phyloP scores from a whole-genome alignment of 148 eudicot genomes.

The Vaccinium corymbosum region DNA sequence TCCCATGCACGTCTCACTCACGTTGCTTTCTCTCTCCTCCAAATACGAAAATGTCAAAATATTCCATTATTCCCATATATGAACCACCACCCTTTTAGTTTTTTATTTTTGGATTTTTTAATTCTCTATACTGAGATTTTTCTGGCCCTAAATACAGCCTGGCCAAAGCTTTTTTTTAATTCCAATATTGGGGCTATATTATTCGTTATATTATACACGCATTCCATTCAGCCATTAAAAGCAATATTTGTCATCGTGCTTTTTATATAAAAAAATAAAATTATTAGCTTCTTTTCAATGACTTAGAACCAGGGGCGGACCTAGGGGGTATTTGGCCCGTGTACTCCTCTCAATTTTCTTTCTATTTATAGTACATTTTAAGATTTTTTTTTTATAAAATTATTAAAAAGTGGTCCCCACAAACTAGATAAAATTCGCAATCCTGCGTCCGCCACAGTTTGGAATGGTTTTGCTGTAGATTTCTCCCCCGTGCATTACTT shows the following conservation, averaged over 20 bases:
- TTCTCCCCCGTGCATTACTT: constrained; percentile 38
- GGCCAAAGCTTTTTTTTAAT: not conserved
- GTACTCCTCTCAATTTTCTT: too few relatives aligned
- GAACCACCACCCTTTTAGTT: not conserved
- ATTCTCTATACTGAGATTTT: not conserved
- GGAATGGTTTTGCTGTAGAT: constrained; percentile 27
- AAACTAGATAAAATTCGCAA: too few relatives aligned
- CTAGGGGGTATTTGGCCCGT: too few relatives aligned
- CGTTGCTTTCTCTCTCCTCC: constrained; percentile 20
- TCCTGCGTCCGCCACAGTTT: too few relatives aligned
- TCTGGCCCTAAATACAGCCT: not conserved
- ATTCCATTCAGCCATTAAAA: constrained; percentile 12
- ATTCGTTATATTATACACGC: constrained; percentile 1
- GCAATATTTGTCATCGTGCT: not conserved
- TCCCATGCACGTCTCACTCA: constrained; percentile 49
- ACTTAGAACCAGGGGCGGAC: not conserved
- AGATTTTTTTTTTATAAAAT: too few relatives aligned
- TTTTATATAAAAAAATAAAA: not conserved
- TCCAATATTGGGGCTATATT: not conserved
- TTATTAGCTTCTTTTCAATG: constrained; percentile 16
- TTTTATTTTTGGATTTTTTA: not conserved
- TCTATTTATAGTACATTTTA: too few relatives aligned
- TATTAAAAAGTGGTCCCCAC: too few relatives aligned
- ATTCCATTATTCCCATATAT: constrained; percentile 11
- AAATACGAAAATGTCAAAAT: constrained; percentile 20